These are phyloP conservation scores for Colletotrichum higginsianum DNA, from an alignment of 2,329 filamentous ascomycete genomes.

Conservation along the genomic window DNA sequence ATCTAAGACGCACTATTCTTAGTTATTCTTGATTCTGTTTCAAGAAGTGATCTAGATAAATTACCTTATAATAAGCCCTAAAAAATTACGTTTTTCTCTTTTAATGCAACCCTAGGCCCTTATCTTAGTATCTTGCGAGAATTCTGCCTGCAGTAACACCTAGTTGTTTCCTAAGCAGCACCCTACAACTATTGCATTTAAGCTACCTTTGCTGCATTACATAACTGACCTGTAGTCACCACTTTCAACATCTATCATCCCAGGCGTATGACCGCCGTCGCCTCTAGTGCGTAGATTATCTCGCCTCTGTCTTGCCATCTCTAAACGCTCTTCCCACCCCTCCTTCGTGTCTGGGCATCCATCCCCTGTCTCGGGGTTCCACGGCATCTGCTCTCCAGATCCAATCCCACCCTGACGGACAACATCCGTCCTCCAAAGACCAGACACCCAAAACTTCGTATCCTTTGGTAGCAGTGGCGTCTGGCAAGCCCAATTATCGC, in stretches of 20 bases:
- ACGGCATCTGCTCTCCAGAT: neutral
- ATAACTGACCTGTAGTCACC: neutral
- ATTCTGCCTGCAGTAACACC: too few species aligned
- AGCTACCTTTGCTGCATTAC: too few species aligned
- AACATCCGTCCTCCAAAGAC: constrained; percentile 7
- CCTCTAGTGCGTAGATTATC: neutral
- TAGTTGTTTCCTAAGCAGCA: too few species aligned
- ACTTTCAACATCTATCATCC: constrained; percentile 4
- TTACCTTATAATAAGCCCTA: too few species aligned
- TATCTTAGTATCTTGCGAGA: too few species aligned
- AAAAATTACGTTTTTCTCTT: too few species aligned
- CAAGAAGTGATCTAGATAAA: too few species aligned
- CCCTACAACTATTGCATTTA: too few species aligned
- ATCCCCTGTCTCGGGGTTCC: neutral
- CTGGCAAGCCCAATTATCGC: constrained; percentile 1
- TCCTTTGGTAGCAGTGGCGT: neutral
- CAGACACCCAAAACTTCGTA: constrained; percentile 16
- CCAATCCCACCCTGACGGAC: neutral
- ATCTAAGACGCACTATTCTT: too few species aligned
- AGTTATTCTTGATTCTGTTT: too few species aligned
- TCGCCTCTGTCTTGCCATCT: constrained; percentile 1
- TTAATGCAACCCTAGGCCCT: too few species aligned
- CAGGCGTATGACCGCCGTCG: constrained; percentile 4
- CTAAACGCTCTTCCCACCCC: constrained; percentile 14
- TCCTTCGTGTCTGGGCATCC: constrained; percentile 4